phyloP scores from a whole-genome alignment of 2,329 filamentous ascomycete species.

The Aureobasidium musti region DNA sequence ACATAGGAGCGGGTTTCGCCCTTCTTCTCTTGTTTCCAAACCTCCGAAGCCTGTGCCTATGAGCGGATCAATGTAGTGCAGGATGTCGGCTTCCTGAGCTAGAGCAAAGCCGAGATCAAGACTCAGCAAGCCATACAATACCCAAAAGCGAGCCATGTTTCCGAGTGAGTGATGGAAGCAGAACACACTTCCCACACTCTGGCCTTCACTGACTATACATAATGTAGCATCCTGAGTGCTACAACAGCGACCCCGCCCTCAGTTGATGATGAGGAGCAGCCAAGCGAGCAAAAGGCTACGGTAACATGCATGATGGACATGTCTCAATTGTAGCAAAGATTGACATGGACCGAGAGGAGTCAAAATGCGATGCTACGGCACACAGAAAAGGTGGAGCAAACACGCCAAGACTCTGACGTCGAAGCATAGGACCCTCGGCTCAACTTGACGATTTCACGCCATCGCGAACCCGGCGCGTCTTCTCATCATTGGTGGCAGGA shows the following conservation, averaged over 20 bases:
- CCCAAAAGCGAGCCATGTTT: neutral
- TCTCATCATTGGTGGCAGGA: neutral
- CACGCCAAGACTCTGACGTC: slow-evolving; percentile 15
- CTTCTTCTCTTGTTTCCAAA: slow-evolving; percentile 33
- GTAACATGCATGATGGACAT: slow-evolving; percentile 20
- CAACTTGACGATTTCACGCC: neutral
- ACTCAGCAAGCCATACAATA: neutral
- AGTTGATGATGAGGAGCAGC: slow-evolving; percentile 19
- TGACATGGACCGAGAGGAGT: slow-evolving; percentile 1
- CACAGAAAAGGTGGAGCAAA: neutral
- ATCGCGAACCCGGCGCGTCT: slow-evolving; percentile 13
- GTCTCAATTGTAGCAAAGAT: slow-evolving; percentile 20
- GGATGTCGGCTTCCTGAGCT: slow-evolving; percentile 34
- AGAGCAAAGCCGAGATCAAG: neutral
- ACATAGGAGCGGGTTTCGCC: slow-evolving; percentile 26
- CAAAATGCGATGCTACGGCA: neutral
- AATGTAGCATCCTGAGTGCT: neutral
- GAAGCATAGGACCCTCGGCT: neutral
- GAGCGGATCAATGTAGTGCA: slow-evolving; percentile 47
- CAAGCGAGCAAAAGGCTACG: slow-evolving; percentile 8
- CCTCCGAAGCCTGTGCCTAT: slow-evolving; percentile 49
- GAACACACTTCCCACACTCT: neutral
- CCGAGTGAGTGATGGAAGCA: neutral
- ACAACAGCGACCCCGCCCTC: slow-evolving; percentile 4
- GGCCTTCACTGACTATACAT: neutral